Base-by-base conservation (phyloP, 345 rosid species). In the Eutrema heterophyllum region DNA sequence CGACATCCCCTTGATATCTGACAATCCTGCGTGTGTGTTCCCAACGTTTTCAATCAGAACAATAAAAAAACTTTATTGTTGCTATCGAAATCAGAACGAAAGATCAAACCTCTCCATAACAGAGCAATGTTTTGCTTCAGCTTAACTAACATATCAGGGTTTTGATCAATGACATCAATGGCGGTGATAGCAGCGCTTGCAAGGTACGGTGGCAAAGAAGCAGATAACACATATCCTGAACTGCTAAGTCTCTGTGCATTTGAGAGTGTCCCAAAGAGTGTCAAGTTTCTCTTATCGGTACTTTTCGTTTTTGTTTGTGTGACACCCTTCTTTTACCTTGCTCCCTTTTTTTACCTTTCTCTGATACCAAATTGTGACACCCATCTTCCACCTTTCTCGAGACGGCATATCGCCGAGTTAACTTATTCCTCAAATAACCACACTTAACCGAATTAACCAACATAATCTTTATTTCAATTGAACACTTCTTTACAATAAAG, bases 141-240 rank as follows among this genome's bases (percentile, higher is more conserved):
- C 81, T 85, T 86, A 68, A 58, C 70, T 80, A 85, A 81, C 75
- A 92, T 65, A 46, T 71, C 70, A 65, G 96, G 97, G 75, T 88
- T 88, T 75, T 84, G 78, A 76, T 95, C 97, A 44, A 95, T 80
- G 58, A 94, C 77, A 77, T 87, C 88, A 46, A 94, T 86, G 41
- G 97, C 99, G 56, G 99, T 89, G 65, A 94, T 88, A 41, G 97
- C 99, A 73, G 96, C 97, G 74, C 87, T 86, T 29, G 98, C 96
- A 50, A 91, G 89, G 72, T 95, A 95, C 11, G 99, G 99, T 53
- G 99, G 98, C 76, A 92, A 82, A 57, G 99, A 95, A 36, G 99
- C 99, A 66, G 99, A 95, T 79, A 92, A 95, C 77, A 90, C 92
- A 57, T 95, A 92, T 30, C 98, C 98, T 56, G 92, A 88, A 74